Conservation (phyloP, 1,284 basidiomycete genomes). For the Peniophora sp. region DNA sequence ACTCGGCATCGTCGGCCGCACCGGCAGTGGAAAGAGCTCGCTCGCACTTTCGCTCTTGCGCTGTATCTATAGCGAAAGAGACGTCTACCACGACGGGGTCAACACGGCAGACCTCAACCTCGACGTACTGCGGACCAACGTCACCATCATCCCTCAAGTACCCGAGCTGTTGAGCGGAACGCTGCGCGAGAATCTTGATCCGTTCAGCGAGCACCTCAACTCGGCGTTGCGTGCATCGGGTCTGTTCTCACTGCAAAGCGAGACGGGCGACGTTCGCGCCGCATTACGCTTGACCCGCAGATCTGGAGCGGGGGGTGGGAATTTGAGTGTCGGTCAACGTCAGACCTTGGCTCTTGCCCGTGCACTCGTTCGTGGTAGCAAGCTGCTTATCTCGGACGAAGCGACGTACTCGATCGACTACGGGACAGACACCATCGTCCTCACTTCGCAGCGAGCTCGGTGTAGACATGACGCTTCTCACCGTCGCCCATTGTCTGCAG, state of each 20-base stretch:
- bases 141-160: neutral
- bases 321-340: slow-evolving; percentile 65
- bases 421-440: slow-evolving; percentile 46
- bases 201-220: slow-evolving; percentile 62
- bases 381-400: slow-evolving; percentile 56
- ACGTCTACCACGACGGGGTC: slow-evolving; percentile 28
- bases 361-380: slow-evolving; percentile 50
- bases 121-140: neutral
- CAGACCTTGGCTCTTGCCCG: slow-evolving; percentile 55
- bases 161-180: slow-evolving; percentile 60
- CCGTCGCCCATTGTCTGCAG: slow-evolving; percentile 62
- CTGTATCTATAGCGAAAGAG: slow-evolving; percentile 37
- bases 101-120: slow-evolving; percentile 11
- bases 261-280: slow-evolving; percentile 31
- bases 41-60: slow-evolving; percentile 29
- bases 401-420: slow-evolving; percentile 38
- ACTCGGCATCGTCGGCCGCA: slow-evolving; percentile 59
- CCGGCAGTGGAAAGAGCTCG: slow-evolving; percentile 66
- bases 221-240: slow-evolving; percentile 46
- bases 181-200: slow-evolving; percentile 54
- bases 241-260: slow-evolving; percentile 41
- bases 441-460: slow-evolving; percentile 46
- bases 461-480: slow-evolving; percentile 51
- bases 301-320: slow-evolving; percentile 51
- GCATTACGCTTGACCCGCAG: slow-evolving; percentile 40